These are phyloP conservation scores for Dillenia suffruticosa DNA, from an alignment of 164 flowering plant species.

Conservation along the genomic window DNA sequence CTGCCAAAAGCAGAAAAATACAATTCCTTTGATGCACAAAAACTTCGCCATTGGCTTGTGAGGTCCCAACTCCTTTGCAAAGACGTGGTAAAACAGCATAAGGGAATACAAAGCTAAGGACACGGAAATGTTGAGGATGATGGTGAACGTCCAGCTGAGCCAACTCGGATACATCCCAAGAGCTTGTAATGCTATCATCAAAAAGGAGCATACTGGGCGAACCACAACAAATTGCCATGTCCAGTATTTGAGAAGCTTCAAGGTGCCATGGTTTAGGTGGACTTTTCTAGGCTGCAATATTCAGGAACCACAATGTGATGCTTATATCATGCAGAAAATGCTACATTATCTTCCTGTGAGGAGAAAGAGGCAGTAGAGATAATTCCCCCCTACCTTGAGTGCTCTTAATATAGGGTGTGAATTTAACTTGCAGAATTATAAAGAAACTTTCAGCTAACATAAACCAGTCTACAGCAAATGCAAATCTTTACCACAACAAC, in stretches of 20 bases:
- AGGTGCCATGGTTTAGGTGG: conserved; percentile 52
- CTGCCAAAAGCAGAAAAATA: conserved; percentile 99
- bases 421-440: too few relatives aligned
- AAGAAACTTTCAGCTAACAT: too few relatives aligned
- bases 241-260: conserved; percentile 83
- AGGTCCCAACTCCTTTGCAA: conserved; percentile 88
- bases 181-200: conserved; percentile 80
- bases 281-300: conserved; percentile 74
- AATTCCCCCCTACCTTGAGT: too few relatives aligned
- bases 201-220: conserved; percentile 79
- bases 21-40: conserved; percentile 92
- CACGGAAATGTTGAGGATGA: conserved; percentile 81
- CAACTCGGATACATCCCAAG: conserved; percentile 75
- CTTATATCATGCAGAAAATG: not conserved
- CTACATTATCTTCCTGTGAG: too few relatives aligned
- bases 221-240: conserved; percentile 96
- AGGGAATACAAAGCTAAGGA: conserved; percentile 89
- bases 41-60: conserved; percentile 95
- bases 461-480: too few relatives aligned
- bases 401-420: too few relatives aligned
- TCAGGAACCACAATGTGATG: conserved; percentile 7
- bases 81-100: conserved; percentile 82
- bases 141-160: conserved; percentile 91
- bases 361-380: too few relatives aligned
- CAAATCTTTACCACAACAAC: too few relatives aligned